Percentiles rank a stretch among this genome's conserved stretches.
These are phyloP conservation scores for Torulaspora indica DNA, from an alignment of 805 yeast species.

Conservation along the genomic window DNA sequence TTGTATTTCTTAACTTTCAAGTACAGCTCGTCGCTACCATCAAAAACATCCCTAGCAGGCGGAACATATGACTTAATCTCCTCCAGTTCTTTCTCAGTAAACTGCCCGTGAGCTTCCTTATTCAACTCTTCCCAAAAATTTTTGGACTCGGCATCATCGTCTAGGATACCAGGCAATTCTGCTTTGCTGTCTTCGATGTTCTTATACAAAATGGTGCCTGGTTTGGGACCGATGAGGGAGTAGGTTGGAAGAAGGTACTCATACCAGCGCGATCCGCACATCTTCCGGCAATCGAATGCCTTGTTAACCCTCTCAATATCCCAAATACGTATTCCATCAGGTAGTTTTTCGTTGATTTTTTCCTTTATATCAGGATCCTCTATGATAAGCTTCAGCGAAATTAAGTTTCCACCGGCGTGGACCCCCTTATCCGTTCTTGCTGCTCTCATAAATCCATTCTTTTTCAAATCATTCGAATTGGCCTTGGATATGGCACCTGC, in stretches of 20 bases:
- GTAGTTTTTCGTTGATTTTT: constrained; percentile 70
- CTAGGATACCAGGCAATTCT: constrained; percentile 54
- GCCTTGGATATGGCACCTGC: constrained; percentile 87
- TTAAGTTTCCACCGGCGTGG: constrained; percentile 93
- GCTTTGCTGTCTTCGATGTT: constrained; percentile 50
- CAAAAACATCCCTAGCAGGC: constrained; percentile 38
- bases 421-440: constrained; percentile 95
- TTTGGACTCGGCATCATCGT: constrained; percentile 64
- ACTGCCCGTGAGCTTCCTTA: constrained; percentile 37
- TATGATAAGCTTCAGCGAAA: constrained; percentile 75
- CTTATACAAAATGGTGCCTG: constrained; percentile 58
- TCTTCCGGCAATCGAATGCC: constrained; percentile 87
- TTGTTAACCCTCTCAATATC: constrained; percentile 85
- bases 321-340: constrained; percentile 89
- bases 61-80: constrained; percentile 32
- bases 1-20: constrained; percentile 49
- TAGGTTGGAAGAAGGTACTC: constrained; percentile 92
- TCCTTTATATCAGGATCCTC: constrained; percentile 67
- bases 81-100: constrained; percentile 28
- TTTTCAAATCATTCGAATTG: constrained; percentile 82
- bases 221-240: constrained; percentile 86
- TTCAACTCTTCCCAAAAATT: constrained; percentile 62
- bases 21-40: constrained; percentile 38
- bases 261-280: constrained; percentile 93
- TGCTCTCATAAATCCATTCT: constrained; percentile 79